Conservation (phyloP, 2,329 filamentous ascomycete genomes). For the Epichloe festucae region DNA sequence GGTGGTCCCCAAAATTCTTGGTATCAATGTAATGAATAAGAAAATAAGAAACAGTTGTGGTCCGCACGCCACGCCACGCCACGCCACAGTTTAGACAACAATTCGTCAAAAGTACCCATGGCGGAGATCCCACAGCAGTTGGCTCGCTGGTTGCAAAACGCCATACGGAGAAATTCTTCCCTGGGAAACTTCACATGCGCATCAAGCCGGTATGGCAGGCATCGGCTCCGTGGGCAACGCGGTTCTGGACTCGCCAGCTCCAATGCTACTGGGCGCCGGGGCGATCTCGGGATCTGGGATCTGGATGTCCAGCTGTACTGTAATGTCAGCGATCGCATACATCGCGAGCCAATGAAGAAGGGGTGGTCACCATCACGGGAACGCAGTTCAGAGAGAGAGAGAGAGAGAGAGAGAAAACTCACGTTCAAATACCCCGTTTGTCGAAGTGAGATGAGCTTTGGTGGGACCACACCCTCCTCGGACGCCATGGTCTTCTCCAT, state of each 20-base stretch:
- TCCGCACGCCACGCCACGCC: background rate
- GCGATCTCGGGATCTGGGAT: constrained; percentile 66
- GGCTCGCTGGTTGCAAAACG: background rate
- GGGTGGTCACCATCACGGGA: background rate
- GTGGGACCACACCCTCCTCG: constrained; percentile 39
- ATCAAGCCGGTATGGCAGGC: constrained; percentile 13
- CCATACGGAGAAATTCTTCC: background rate
- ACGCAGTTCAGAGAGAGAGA: background rate
- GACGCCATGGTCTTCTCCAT: constrained; percentile 43
- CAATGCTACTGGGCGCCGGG: constrained; percentile 32
- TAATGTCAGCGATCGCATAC: constrained; percentile 6
- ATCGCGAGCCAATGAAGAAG: too few relatives aligned
- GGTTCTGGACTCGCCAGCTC: constrained; percentile 24
- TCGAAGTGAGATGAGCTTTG: constrained; percentile 65
- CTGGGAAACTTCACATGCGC: background rate
- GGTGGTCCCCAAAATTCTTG: background rate
- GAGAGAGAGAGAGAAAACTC: constrained; percentile 17
- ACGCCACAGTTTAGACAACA: too few relatives aligned
- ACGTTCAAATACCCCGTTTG: constrained; percentile 81
- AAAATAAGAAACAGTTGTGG: background rate
- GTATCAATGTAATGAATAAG: background rate
- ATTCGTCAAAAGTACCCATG: too few relatives aligned
- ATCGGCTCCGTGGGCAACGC: constrained; percentile 21
- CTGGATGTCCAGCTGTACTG: constrained; percentile 58
- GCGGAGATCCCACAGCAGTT: too few relatives aligned